These are phyloP conservation scores for Dictyostelium citrinum DNA, from an alignment of 78 protist species.

Conservation along the genomic window DNA sequence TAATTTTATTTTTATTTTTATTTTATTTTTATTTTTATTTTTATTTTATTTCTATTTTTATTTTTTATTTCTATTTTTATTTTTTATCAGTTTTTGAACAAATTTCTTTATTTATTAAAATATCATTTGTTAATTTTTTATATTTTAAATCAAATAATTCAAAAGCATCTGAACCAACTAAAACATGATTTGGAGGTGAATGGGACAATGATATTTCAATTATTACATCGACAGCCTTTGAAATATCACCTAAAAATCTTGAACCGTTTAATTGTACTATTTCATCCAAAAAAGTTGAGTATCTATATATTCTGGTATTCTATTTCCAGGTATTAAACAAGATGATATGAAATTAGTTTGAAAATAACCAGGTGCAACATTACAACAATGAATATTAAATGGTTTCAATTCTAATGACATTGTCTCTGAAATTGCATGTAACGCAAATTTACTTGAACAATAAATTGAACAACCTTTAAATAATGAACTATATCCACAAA, in stretches of 20 bases:
- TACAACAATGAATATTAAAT: not conserved
- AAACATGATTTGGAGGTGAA: not conserved
- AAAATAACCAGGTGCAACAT: constrained; percentile 4
- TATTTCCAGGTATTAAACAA: not conserved
- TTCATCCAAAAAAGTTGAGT: not conserved
- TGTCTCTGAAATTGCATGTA: constrained; percentile 17
- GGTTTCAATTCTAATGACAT: constrained; percentile 10
- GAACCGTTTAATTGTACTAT: not conserved
- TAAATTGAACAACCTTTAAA: not conserved
- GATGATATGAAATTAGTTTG: not conserved
- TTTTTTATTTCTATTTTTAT: no score
- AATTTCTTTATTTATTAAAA: not conserved
- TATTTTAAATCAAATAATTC: not conserved
- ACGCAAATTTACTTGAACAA: constrained; percentile 31
- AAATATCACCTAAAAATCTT: constrained; percentile 5
- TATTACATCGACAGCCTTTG: not conserved
- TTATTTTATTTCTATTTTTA: no score
- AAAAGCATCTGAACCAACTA: not conserved
- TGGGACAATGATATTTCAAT: not conserved
- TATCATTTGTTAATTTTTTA: not conserved
- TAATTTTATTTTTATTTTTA: no score
- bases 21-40: no score
- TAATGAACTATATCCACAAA: not conserved
- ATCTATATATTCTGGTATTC: not conserved
- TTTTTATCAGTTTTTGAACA: not conserved